A percentile compares a stretch with the other conserved stretches of the same genome.
phyloP scores from a whole-genome alignment of 495 filamentous ascomycete species.

The Corynascus novoguineensis region DNA sequence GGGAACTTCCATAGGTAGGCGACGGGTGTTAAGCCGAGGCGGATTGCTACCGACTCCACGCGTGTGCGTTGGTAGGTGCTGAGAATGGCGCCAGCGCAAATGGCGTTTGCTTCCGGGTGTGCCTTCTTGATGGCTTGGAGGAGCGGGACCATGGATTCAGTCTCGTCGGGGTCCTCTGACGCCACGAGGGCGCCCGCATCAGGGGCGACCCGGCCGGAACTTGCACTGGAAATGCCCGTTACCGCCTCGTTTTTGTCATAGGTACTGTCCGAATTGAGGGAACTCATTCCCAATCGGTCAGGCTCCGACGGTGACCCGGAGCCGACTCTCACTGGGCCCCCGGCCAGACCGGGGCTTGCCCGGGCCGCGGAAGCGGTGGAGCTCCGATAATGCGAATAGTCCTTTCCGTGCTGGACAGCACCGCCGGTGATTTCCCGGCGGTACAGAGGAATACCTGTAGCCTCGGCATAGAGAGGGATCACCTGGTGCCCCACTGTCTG shows the following conservation, averaged over 20 bases:
- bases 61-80: conserved; percentile 93
- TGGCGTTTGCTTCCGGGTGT: conserved; percentile 74
- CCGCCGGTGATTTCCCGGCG: conserved; percentile 64
- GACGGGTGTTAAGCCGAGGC: conserved; percentile 72
- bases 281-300: neutral
- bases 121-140: conserved; percentile 53
- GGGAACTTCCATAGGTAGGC: conserved; percentile 90
- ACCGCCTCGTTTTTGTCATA: too few relatives aligned
- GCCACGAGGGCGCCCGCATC: neutral
- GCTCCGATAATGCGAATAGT: conserved; percentile 44
- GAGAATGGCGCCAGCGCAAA: conserved; percentile 87
- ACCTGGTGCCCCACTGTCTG: conserved; percentile 89
- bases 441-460: conserved; percentile 74
- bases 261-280: neutral
- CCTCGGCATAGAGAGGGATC: conserved; percentile 76
- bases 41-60: conserved; percentile 76
- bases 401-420: conserved; percentile 58
- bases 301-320: neutral
- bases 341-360: neutral
- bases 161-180: conserved; percentile 58
- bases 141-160: conserved; percentile 75
- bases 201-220: neutral
- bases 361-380: neutral
- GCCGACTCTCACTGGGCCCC: neutral
- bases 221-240: neutral